Evolutionary conservation across 164 flowering plant genomes (phyloP).

Genomic region (Magnolia kwangsiensis): DNA sequence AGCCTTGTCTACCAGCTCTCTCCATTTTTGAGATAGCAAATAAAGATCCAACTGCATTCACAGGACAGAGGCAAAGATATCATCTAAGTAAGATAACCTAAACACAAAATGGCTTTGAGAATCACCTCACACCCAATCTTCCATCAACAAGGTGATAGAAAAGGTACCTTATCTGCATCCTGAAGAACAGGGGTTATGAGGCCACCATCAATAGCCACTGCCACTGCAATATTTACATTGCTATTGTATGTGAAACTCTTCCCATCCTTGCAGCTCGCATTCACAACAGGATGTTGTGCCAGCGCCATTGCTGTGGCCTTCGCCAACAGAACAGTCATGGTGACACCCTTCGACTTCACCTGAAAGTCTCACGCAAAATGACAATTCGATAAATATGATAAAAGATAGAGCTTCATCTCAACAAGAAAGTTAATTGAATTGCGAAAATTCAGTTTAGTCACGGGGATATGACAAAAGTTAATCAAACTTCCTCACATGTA

Average conservation of each 20-base stretch:
- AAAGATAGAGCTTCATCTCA: background rate
- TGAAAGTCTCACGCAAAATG: conserved; percentile 18
- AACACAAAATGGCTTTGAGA: background rate
- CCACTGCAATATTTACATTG: conserved; percentile 79
- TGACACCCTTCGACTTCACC: conserved; percentile 93
- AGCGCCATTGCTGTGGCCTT: conserved; percentile 89
- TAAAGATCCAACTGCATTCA: conserved; percentile 71
- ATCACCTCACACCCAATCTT: background rate
- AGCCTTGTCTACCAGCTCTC: conserved; percentile 79
- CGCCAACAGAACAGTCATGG: conserved; percentile 86
- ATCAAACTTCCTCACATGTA: background rate
- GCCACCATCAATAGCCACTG: conserved; percentile 91
- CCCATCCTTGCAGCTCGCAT: conserved; percentile 82
- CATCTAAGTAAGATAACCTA: background rate
- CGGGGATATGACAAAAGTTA: background rate
- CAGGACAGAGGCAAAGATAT: conserved; percentile 1
- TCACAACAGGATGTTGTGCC: conserved; percentile 88
- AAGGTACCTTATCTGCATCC: conserved; percentile 85
- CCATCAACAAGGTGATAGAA: background rate
- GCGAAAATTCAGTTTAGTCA: background rate
- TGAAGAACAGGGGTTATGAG: conserved; percentile 92
- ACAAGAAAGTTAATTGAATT: background rate
- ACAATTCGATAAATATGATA: background rate
- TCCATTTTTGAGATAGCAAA: conserved; percentile 81
- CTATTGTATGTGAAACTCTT: conserved; percentile 78